A percentile compares a stretch with the other conserved stretches of the same genome.
These are phyloP conservation scores for Termitomyces sp. DNA, from an alignment of 768 basidiomycete species.

Conservation along the genomic window DNA sequence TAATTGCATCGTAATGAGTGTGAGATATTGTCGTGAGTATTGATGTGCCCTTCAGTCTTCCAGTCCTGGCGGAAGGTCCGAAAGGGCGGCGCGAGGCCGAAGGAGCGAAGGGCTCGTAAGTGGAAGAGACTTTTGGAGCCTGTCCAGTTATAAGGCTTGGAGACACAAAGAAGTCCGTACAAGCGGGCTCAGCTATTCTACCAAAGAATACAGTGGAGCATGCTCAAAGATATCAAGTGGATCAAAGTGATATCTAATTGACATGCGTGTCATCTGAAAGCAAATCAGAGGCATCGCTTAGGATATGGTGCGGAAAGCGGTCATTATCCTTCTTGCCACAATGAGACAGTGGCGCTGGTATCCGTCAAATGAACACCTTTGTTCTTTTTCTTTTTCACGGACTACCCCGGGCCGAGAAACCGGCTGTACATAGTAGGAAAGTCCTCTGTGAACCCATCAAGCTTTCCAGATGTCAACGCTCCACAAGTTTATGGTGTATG, in stretches of 20 bases:
- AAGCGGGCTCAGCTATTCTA: background rate
- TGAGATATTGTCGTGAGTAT: background rate
- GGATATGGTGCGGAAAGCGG: background rate
- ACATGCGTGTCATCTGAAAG: background rate
- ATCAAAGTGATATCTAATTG: background rate
- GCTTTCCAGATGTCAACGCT: constrained; percentile 1
- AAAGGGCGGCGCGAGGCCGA: background rate
- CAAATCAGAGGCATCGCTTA: too few species aligned
- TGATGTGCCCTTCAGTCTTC: background rate
- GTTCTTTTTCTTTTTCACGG: background rate
- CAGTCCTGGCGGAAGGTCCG: background rate
- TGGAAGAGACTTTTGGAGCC: background rate
- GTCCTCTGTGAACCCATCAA: background rate
- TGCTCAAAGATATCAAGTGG: background rate
- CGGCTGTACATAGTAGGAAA: background rate
- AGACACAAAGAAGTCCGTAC: background rate
- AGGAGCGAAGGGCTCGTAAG: background rate
- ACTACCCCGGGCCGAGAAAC: background rate
- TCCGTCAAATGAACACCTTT: background rate
- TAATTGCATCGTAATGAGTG: background rate
- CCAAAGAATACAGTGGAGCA: background rate
- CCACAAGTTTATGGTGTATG: constrained; percentile 51
- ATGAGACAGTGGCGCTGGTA: too few species aligned
- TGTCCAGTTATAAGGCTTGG: background rate
- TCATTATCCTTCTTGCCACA: background rate